Evolutionary conservation across 164 flowering plant species (phyloP), one percentile per base, ranked within the genome.

Genomic region (Malania oleifera): DNA sequence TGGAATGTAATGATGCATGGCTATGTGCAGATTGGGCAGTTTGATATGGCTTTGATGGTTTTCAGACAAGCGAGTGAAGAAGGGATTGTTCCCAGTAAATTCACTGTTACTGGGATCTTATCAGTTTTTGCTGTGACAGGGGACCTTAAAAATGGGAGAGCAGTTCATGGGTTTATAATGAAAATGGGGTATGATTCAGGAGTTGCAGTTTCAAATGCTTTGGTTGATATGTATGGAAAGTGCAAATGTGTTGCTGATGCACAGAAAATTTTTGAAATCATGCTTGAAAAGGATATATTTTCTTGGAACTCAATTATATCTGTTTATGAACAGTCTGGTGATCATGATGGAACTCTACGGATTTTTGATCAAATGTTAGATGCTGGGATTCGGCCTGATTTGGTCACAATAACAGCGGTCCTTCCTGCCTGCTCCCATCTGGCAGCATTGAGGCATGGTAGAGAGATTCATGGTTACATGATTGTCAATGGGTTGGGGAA

Each of bases 221-320:
- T 87, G 68, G 77, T 84, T 38, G 90, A 84, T 60, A 72, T 81
- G 85, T 87, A 87, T 72, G 86, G 90, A 19, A 86, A 87, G 70
- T 79, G 86, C 69, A 72, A 67, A 54, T 53, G 69, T 20, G 14
- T 77, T 43, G 47, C 7, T 24, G 80, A 79, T 54, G 83, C 95
- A 0, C 27, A 60, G 23, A 14, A 37, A 43, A 58, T 80, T 45
- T 85, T 85, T 51, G 78, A 78, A 29, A 60, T 24, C 41, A 84
- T 84, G 70, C 60, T 25, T 11, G 75, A 68, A 44, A 73, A 69
- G 66, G 95, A 87, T 60, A 66, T 78, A 25, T 77, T 75, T 51
- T 81, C 95, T 2, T 87, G 95, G 95, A 87, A 84, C 67, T 81
- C 95, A 0, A 78, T 84, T 15, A 65, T 86, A 18, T 65, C 77